phyloP scores from a whole-genome alignment of 2,329 filamentous ascomycete genomes.

The Trichophyton verrucosum region DNA sequence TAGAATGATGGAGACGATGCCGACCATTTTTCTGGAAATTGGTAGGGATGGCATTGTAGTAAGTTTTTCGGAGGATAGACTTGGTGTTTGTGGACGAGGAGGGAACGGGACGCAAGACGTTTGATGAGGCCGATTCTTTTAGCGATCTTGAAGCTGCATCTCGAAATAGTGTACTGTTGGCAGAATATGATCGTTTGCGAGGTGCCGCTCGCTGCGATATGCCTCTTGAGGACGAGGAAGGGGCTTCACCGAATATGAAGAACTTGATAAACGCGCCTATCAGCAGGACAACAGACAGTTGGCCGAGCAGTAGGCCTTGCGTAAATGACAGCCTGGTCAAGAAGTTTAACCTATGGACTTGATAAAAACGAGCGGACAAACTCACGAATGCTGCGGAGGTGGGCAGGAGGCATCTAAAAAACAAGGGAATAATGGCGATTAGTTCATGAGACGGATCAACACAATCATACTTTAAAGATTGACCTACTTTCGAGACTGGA shows the following conservation, averaged over 20 bases:
- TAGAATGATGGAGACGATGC: conserved; percentile 43
- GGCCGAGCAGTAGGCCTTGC: conserved; percentile 82
- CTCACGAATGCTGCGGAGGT: conserved; percentile 11
- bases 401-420: not conserved
- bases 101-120: conserved; percentile 58
- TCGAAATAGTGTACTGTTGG: conserved; percentile 30
- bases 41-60: conserved; percentile 58
- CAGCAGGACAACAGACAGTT: conserved; percentile 80
- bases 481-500: conserved; percentile 12
- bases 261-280: conserved; percentile 97
- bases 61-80: conserved; percentile 81
- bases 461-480: not conserved
- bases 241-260: conserved; percentile 96
- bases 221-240: conserved; percentile 68
- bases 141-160: conserved; percentile 34
- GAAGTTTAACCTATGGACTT: not conserved
- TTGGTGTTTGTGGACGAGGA: conserved; percentile 72
- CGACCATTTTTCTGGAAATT: conserved; percentile 32
- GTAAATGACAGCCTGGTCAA: conserved; percentile 66
- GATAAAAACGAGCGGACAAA: not conserved
- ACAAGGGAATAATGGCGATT: not conserved
- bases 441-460: not conserved
- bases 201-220: conserved; percentile 62
- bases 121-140: conserved; percentile 43
- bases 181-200: conserved; percentile 62